Percentiles rank a stretch among this genome's conserved stretches.
phyloP scores from a whole-genome alignment of 441 rosid species.

The Hura crepitans region DNA sequence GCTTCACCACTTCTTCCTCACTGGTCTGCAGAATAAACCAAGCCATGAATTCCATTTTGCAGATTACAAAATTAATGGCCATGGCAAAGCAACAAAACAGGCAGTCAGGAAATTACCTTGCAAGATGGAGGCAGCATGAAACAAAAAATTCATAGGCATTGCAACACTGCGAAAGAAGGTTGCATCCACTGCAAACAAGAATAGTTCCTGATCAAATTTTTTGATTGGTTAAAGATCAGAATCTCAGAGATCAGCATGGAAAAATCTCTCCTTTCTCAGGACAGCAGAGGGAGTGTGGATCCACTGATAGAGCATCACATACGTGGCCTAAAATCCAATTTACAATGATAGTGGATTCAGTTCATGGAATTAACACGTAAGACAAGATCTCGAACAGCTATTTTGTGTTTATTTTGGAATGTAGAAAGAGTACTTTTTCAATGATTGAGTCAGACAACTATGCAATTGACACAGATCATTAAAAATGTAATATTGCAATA shows the following conservation, averaged over 20 bases:
- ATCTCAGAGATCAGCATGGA: conserved; percentile 14
- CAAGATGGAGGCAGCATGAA: conserved; percentile 82
- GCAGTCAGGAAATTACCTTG: conserved; percentile 43
- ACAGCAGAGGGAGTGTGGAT: conserved; percentile 77
- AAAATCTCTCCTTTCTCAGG: conserved; percentile 68
- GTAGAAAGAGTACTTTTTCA: neutral
- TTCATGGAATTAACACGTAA: neutral
- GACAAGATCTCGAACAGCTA: neutral
- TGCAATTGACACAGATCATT: neutral
- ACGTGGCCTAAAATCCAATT: conserved; percentile 56
- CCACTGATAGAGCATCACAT: conserved; percentile 76
- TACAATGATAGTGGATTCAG: neutral
- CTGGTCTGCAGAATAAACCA: conserved; percentile 44
- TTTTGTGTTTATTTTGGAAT: neutral
- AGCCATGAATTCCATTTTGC: conserved; percentile 19
- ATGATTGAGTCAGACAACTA: neutral
- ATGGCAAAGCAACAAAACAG: conserved; percentile 7
- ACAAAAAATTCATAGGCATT: conserved; percentile 87
- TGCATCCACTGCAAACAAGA: conserved; percentile 63
- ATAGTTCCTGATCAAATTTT: conserved; percentile 13
- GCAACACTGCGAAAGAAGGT: conserved; percentile 74
- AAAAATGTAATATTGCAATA: neutral
- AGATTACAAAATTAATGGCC: conserved; percentile 15
- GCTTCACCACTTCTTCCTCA: conserved; percentile 48
- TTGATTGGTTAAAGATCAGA: neutral